Conservation (phyloP, 2,329 filamentous ascomycete genomes). For the Colletotrichum spaethianum region DNA sequence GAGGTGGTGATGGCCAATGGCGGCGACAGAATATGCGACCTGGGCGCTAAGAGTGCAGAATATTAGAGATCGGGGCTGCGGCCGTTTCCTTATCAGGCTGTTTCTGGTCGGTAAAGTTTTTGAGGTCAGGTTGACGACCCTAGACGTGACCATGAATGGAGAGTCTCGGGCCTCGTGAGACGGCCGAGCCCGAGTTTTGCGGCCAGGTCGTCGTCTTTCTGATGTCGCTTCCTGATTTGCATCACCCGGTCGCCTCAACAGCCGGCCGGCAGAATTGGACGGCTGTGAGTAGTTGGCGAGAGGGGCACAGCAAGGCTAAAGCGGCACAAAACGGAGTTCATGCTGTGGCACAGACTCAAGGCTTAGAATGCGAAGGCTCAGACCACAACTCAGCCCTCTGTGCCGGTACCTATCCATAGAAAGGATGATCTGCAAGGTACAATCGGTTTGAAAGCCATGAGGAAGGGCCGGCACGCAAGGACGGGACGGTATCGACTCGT, state of each 20-base stretch:
- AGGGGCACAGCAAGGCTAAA: conserved; percentile 20
- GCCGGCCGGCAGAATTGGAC: conserved; percentile 5
- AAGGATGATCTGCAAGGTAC: conserved; percentile 39
- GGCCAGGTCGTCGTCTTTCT: not conserved
- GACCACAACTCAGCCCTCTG: conserved; percentile 24
- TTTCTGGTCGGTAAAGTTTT: conserved; percentile 8
- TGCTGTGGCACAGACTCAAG: conserved; percentile 28
- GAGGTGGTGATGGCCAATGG: conserved; percentile 34
- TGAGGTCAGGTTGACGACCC: conserved; percentile 12
- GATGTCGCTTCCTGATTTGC: conserved; percentile 4
- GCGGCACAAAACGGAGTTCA: conserved; percentile 7
- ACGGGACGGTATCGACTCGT: conserved; percentile 9
- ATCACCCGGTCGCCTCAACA: conserved; percentile 8
- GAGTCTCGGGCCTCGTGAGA: conserved; percentile 6
- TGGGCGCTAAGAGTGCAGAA: conserved; percentile 37
- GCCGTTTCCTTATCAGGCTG: conserved; percentile 16
- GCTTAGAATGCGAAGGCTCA: conserved; percentile 17
- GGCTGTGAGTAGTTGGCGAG: conserved; percentile 10
- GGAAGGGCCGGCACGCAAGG: conserved; percentile 28
- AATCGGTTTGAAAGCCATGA: conserved; percentile 19
- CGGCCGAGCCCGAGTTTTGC: not conserved
- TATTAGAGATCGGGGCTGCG: conserved; percentile 3
- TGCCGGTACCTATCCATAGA: conserved; percentile 21
- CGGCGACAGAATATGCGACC: conserved; percentile 35
- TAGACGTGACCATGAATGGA: conserved; percentile 2